These are phyloP conservation scores for Corniculantispora saksenae DNA, from an alignment of 2,329 filamentous ascomycete genomes.

Conservation along the genomic window DNA sequence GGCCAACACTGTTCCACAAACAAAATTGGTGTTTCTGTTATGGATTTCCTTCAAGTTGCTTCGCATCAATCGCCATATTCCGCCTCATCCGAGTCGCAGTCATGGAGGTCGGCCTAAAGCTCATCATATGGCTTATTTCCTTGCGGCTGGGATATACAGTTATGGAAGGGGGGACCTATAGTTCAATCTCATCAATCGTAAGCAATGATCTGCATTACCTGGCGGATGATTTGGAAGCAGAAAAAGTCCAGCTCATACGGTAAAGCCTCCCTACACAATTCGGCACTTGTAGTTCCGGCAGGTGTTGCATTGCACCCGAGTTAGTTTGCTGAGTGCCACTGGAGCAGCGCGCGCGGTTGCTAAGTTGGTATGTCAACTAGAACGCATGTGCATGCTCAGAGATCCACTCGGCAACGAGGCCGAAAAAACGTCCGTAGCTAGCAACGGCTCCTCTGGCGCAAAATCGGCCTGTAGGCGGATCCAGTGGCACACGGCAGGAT, in stretches of 20 bases:
- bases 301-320: neutral
- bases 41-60: too few species aligned
- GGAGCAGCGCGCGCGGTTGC: neutral
- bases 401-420: slow-evolving; percentile 13
- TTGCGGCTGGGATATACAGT: neutral
- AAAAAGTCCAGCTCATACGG: neutral
- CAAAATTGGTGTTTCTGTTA: too few species aligned
- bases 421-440: slow-evolving; percentile 1
- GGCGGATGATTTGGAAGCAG: neutral
- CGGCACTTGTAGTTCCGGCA: neutral
- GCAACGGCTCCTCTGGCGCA: neutral
- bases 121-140: too few species aligned
- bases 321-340: neutral
- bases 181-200: too few species aligned
- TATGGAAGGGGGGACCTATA: neutral
- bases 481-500: neutral
- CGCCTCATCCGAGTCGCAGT: too few species aligned
- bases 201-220: neutral
- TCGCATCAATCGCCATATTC: too few species aligned
- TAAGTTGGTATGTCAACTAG: neutral
- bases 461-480: neutral
- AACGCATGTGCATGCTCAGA: neutral
- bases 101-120: too few species aligned
- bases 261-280: too few species aligned
- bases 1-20: too few species aligned